Percentiles rank a stretch among this genome's conserved stretches.
These are phyloP conservation scores for Delonix regia DNA, from an alignment of 306 rosid genomes.

Conservation along the genomic window DNA sequence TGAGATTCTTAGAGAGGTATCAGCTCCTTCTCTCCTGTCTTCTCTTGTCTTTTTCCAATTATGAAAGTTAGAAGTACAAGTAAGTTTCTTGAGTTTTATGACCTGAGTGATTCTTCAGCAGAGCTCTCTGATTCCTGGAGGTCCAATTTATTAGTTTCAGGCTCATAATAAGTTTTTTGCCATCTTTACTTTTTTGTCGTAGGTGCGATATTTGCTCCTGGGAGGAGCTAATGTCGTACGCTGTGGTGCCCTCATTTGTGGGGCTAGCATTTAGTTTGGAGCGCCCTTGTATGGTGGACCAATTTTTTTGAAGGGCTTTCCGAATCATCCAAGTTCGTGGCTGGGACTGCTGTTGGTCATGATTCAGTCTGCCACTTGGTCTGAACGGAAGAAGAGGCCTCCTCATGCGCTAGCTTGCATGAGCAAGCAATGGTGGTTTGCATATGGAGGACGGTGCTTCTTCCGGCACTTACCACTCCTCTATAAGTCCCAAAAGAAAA, in stretches of 20 bases:
- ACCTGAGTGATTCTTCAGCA: constrained; percentile 55
- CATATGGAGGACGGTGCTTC: constrained; percentile 96
- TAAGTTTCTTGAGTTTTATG: constrained; percentile 49
- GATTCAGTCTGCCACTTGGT: constrained; percentile 98
- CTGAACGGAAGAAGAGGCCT: constrained; percentile 97
- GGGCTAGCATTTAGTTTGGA: constrained; percentile 95
- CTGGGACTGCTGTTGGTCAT: constrained; percentile 95
- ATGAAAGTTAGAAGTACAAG: constrained; percentile 44
- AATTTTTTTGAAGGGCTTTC: constrained; percentile 91
- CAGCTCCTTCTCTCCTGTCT: constrained; percentile 23
- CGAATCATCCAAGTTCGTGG: constrained; percentile 94
- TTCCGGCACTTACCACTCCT: constrained; percentile 72
- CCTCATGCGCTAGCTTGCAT: constrained; percentile 97
- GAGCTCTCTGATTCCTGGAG: constrained; percentile 82
- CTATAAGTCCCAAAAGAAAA: constrained; percentile 63
- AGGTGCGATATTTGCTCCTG: constrained; percentile 99
- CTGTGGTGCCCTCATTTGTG: constrained; percentile 94
- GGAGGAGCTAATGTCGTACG: constrained; percentile 99
- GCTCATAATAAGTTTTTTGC: constrained; percentile 78
- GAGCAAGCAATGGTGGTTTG: constrained; percentile 88
- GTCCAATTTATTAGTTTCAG: constrained; percentile 73
- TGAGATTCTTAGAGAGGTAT: constrained; percentile 98
- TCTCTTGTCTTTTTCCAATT: constrained; percentile 33
- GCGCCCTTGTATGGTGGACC: constrained; percentile 97
- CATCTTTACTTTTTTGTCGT: constrained; percentile 91